Conservation (phyloP, 352 stramenopile genomes). For the Phytophthora quininea region DNA sequence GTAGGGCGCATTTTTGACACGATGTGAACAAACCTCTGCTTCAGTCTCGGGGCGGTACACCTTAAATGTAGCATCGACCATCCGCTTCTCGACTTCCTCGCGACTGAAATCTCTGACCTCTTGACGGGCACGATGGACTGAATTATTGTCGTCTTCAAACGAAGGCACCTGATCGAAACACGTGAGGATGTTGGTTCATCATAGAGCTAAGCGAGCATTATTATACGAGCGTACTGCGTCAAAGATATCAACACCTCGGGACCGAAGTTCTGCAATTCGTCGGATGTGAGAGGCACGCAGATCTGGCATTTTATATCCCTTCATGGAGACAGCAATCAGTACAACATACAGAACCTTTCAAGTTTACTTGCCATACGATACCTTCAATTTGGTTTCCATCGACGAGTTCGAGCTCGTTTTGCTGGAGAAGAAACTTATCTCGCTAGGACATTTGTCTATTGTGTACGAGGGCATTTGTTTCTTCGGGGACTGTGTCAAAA, state of each 20-base stretch:
- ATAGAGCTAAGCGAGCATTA: too few species aligned
- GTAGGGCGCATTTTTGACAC: background rate
- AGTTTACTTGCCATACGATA: slow-evolving; percentile 1
- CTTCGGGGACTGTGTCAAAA: slow-evolving; percentile 51
- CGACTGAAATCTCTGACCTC: slow-evolving; percentile 16
- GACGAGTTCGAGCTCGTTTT: slow-evolving; percentile 5
- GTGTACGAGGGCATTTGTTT: slow-evolving; percentile 23
- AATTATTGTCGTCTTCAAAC: slow-evolving; percentile 23
- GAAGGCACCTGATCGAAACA: slow-evolving; percentile 6
- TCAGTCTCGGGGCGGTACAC: slow-evolving; percentile 68
- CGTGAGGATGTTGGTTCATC: background rate
- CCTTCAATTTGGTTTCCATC: slow-evolving; percentile 37
- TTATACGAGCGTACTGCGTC: slow-evolving; percentile 23
- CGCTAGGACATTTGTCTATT: slow-evolving; percentile 31
- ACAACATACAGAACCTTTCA: too few species aligned
- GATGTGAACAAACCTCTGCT: slow-evolving; percentile 49
- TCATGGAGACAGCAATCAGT: background rate
- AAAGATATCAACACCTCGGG: slow-evolving; percentile 37
- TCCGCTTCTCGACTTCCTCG: slow-evolving; percentile 27
- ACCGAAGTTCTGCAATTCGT: slow-evolving; percentile 63
- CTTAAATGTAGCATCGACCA: slow-evolving; percentile 60
- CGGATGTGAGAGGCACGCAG: slow-evolving; percentile 71
- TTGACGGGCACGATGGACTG: slow-evolving; percentile 5
- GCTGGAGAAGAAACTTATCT: slow-evolving; percentile 17
- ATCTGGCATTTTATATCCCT: slow-evolving; percentile 70